phyloP scores from a whole-genome alignment of 2,329 filamentous ascomycete species.

The Furcasterigmium furcatum region DNA sequence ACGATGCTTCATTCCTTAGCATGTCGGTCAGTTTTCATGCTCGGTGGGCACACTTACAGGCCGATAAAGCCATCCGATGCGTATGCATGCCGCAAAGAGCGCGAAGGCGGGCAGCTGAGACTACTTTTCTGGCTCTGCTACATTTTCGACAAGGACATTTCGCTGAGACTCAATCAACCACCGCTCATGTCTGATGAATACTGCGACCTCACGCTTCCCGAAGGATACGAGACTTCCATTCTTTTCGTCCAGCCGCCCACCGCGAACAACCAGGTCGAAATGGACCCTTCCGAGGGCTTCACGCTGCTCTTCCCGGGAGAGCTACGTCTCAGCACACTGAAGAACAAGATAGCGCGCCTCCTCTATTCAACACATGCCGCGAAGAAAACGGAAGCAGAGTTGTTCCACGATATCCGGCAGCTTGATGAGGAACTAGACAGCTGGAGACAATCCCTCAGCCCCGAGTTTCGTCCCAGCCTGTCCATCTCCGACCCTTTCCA shows the following conservation, averaged over 20 bases:
- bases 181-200: slow-evolving; percentile 46
- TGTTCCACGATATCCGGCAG: slow-evolving; percentile 51
- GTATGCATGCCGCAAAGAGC: slow-evolving; percentile 8
- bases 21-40: slow-evolving; percentile 43
- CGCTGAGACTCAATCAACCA: slow-evolving; percentile 49
- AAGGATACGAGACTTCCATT: slow-evolving; percentile 11
- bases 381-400: slow-evolving; percentile 49
- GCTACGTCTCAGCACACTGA: slow-evolving; percentile 45
- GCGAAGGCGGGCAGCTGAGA: slow-evolving; percentile 28
- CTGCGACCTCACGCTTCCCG: slow-evolving; percentile 48
- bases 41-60: slow-evolving; percentile 38
- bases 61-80: slow-evolving; percentile 3
- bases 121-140: slow-evolving; percentile 54
- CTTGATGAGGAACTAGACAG: slow-evolving; percentile 53
- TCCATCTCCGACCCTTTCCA: slow-evolving; percentile 30
- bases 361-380: slow-evolving; percentile 47
- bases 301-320: slow-evolving; percentile 38
- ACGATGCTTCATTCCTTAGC: slow-evolving; percentile 40
- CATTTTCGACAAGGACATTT: slow-evolving; percentile 52
- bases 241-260: slow-evolving; percentile 11
- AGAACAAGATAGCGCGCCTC: slow-evolving; percentile 42
- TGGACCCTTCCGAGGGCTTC: neutral
- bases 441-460: slow-evolving; percentile 48
- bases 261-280: too few relatives aligned
- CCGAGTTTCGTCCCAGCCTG: slow-evolving; percentile 41